phyloP scores from a whole-genome alignment of 2,329 filamentous ascomycete genomes.

The Botryotinia calthae region DNA sequence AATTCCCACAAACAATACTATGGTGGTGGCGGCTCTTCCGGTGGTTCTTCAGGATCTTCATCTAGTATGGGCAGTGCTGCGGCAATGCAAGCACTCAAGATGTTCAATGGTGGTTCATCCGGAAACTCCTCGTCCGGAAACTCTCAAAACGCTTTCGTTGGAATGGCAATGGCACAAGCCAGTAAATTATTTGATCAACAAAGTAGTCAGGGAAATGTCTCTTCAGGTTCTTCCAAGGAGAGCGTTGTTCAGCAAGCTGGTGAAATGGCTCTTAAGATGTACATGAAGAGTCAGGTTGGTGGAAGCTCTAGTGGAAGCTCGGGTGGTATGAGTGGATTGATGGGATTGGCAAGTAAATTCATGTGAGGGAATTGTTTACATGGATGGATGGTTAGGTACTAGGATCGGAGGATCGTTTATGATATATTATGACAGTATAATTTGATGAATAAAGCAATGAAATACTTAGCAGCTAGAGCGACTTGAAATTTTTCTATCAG shows the following conservation, averaged over 20 bases:
- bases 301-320: conserved; percentile 42
- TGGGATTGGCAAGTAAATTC: conserved; percentile 62
- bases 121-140: conserved; percentile 46
- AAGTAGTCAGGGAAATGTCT: conserved; percentile 51
- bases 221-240: conserved; percentile 69
- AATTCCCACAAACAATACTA: conserved; percentile 76
- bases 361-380: conserved; percentile 37
- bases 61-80: conserved; percentile 67
- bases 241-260: conserved; percentile 74
- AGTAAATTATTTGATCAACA: conserved; percentile 67
- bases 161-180: conserved; percentile 83
- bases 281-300: conserved; percentile 71
- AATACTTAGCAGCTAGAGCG: background rate
- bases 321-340: conserved; percentile 44
- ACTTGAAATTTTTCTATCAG: background rate
- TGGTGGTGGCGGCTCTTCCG: conserved; percentile 50
- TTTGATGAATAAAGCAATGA: background rate
- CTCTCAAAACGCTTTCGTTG: conserved; percentile 77
- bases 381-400: background rate
- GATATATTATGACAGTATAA: background rate
- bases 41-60: conserved; percentile 45
- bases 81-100: conserved; percentile 77
- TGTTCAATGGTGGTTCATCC: conserved; percentile 62
- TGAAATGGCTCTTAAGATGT: conserved; percentile 88
- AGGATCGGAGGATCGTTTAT: background rate